phyloP scores from a whole-genome alignment of 139 green algal genomes.

The Picochlorum sp. region DNA sequence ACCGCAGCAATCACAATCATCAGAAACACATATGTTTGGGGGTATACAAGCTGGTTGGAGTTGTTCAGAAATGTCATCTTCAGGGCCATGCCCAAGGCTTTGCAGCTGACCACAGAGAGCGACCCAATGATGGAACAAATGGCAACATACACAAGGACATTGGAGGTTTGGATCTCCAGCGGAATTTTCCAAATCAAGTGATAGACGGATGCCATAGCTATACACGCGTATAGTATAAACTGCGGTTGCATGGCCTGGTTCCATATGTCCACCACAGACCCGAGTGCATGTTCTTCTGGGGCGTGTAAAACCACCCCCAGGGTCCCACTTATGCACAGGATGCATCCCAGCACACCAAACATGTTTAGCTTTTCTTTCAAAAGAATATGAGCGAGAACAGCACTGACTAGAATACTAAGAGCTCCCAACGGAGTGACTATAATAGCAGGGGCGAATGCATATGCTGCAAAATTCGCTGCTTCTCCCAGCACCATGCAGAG shows the following conservation, averaged over 20 bases:
- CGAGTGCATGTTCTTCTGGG: constrained; percentile 66
- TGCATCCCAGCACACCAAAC: constrained; percentile 87
- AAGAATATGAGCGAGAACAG: constrained; percentile 83
- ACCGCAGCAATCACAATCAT: constrained; percentile 73
- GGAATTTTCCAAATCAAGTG: constrained; percentile 57
- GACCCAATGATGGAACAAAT: constrained; percentile 93
- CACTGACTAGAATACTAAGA: constrained; percentile 86
- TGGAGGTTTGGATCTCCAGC: constrained; percentile 51
- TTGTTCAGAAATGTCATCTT: constrained; percentile 87
- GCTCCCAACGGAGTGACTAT: constrained; percentile 88
- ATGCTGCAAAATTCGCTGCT: constrained; percentile 92
- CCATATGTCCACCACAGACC: constrained; percentile 76
- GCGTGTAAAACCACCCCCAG: constrained; percentile 88
- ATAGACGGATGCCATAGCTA: constrained; percentile 41
- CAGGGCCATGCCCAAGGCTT: constrained; percentile 91
- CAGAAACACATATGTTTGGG: constrained; percentile 63
- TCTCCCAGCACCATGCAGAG: constrained; percentile 88
- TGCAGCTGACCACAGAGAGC: constrained; percentile 92
- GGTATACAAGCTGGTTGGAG: constrained; percentile 78
- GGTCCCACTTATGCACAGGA: constrained; percentile 85
- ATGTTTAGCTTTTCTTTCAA: constrained; percentile 87
- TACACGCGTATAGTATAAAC: constrained; percentile 74
- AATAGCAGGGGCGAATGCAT: constrained; percentile 93
- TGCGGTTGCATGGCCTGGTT: constrained; percentile 76
- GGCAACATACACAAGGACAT: constrained; percentile 87